A percentile compares a stretch with the other conserved stretches of the same genome.
phyloP scores from a whole-genome alignment of 2,329 filamentous ascomycete genomes.

The Xylogone sp. region DNA sequence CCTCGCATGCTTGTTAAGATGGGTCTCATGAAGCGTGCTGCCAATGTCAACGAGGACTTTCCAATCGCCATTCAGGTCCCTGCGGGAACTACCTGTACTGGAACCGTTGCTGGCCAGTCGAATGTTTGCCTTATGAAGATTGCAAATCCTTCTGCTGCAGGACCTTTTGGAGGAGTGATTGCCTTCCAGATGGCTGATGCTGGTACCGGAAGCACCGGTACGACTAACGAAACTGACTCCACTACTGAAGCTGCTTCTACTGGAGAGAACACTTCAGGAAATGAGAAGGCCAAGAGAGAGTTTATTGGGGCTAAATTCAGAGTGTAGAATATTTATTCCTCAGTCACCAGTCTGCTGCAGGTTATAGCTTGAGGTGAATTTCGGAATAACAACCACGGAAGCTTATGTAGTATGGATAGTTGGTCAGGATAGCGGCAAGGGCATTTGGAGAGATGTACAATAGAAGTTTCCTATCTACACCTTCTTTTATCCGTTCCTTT shows the following conservation, averaged over 20 bases:
- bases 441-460: too few relatives aligned
- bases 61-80: constrained; percentile 34
- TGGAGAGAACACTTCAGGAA: neutral
- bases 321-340: neutral
- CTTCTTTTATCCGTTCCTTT: too few relatives aligned
- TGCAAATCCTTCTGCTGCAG: constrained; percentile 56
- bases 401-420: too few relatives aligned
- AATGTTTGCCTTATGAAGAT: constrained; percentile 62
- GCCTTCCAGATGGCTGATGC: constrained; percentile 43
- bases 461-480: too few relatives aligned
- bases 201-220: neutral
- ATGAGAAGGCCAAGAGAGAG: neutral
- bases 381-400: too few relatives aligned
- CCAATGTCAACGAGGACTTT: constrained; percentile 38
- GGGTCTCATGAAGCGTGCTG: constrained; percentile 26
- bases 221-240: constrained; percentile 4
- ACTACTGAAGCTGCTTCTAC: neutral
- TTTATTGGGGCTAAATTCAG: neutral
- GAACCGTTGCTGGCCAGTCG: constrained; percentile 53
- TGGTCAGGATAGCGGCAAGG: too few relatives aligned
- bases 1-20: constrained; percentile 21
- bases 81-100: constrained; percentile 51
- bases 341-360: neutral
- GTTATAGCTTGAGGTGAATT: too few relatives aligned
- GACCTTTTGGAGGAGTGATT: constrained; percentile 60